Base-by-base conservation (phyloP, 163 green algal genomes). In the Dunaliella salina region DNA sequence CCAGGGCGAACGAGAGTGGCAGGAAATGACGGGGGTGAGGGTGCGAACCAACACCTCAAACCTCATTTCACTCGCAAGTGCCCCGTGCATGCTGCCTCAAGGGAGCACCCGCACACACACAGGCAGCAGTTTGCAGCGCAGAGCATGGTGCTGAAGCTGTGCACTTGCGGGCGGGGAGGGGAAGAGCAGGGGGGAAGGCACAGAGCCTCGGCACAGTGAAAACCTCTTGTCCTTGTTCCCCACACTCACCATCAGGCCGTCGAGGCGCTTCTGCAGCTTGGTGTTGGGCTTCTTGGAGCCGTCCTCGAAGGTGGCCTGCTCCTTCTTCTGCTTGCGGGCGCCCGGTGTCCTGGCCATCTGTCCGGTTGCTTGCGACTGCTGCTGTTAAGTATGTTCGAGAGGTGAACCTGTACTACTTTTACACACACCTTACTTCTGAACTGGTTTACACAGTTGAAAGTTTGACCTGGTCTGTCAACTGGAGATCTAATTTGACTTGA, bases 231-330 rank as follows among this genome's bases (percentile, higher is more conserved):
- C 3, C 63, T 30, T 15, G 63, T 29, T 12, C 63, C 63, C 11
- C 63, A 75, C 63, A 75, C 63, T 75, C 22, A 75, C 63, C 63
- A 75, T 75, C 63, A 75, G 63, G 63, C 63, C 63, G 63, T 75
- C 24, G 63, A 75, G 63, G 63, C 63, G 22, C 63, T 75, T 75
- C 11, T 75, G 63, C 63, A 75, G 63, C 63, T 75, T 75, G 22
- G 63, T 75, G 63, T 75, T 75, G 63, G 63, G 63, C 63, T 75
- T 75, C 22, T 26, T 26, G 63, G 63, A 30, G 63, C 63, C 63
- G 24, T 75, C 63, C 63, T 75, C 24, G 63, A 75, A 75, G 63
- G 63, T 75, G 22, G 22, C 24, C 63, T 75, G 22, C 63, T 75
- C 4, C 57, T 69, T n/a, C 20, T 75, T 75, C 63, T 75, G 40